A percentile compares a stretch with the other conserved stretches of the same genome.
Conservation (phyloP, 75 land plant genomes). For the Selaginella tamariscina region DNA sequence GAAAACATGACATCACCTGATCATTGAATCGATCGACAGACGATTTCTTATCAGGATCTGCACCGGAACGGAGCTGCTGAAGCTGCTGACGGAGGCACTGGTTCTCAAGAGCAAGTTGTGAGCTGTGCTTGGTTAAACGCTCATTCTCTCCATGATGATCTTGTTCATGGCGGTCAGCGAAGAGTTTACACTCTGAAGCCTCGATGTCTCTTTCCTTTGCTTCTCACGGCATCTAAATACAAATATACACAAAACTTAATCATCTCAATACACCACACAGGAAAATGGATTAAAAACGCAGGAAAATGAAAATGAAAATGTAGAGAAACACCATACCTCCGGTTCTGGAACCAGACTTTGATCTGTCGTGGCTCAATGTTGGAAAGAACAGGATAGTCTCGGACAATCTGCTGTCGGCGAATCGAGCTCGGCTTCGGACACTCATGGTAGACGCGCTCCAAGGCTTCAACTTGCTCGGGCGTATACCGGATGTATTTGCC, state of each 20-base stretch:
- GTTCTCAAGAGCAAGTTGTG: slow-evolving; percentile 63
- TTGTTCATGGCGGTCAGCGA: slow-evolving; percentile 69
- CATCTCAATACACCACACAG: background rate
- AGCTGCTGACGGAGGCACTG: slow-evolving; percentile 55
- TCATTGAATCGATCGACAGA: background rate
- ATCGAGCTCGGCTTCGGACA: slow-evolving; percentile 82
- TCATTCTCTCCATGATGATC: slow-evolving; percentile 75
- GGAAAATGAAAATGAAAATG: background rate
- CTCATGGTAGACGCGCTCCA: slow-evolving; percentile 64
- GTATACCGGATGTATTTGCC: slow-evolving; percentile 80
- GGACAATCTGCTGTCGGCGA: slow-evolving; percentile 64
- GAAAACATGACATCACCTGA: slow-evolving; percentile 5
- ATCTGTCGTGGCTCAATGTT: slow-evolving; percentile 80
- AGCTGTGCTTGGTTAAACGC: slow-evolving; percentile 53
- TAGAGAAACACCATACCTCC: slow-evolving; percentile 37
- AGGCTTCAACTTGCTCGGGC: slow-evolving; percentile 77
- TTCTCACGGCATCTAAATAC: slow-evolving; percentile 66
- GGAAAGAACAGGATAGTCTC: slow-evolving; percentile 64
- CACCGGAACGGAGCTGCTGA: slow-evolving; percentile 17
- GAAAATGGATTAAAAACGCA: background rate
- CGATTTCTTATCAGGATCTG: slow-evolving; percentile 11
- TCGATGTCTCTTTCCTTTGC: slow-evolving; percentile 57
- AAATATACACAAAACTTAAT: too few relatives aligned
- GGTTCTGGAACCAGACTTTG: slow-evolving; percentile 87
- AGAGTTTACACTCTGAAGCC: slow-evolving; percentile 60